A percentile compares a stretch with the other conserved stretches of the same genome.
Evolutionary conservation across 306 rosid species (phyloP).

Genomic region (Prunus armeniaca): DNA sequence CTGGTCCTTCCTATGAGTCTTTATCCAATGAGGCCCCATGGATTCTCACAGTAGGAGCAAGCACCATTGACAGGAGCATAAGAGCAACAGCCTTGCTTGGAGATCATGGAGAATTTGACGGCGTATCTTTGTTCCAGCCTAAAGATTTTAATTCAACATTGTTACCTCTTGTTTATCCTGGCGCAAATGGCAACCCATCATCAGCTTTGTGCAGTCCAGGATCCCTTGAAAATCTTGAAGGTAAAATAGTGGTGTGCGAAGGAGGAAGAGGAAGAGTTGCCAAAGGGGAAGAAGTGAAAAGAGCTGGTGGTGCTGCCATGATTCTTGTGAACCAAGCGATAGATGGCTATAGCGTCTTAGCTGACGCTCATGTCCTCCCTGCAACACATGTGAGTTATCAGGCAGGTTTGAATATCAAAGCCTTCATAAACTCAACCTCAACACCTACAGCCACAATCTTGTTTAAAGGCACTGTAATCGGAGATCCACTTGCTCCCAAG

Average conservation of each 20-base stretch:
- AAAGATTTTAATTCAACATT: constrained; percentile 14
- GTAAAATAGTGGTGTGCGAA: constrained; percentile 55
- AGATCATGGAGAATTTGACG: constrained; percentile 37
- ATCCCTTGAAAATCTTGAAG: constrained; percentile 23
- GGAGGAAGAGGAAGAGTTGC: constrained; percentile 13
- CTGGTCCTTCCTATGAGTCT: constrained; percentile 42
- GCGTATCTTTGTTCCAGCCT: constrained; percentile 39
- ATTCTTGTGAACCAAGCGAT: constrained; percentile 24
- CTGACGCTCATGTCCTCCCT: constrained; percentile 40
- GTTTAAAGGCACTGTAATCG: constrained; percentile 53
- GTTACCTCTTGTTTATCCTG: constrained; percentile 46
- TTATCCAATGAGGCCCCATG: constrained; percentile 68
- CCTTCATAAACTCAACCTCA: constrained; percentile 34
- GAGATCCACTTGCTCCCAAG: constrained; percentile 35
- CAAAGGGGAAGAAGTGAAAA: constrained; percentile 33
- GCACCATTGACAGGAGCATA: constrained; percentile 51
- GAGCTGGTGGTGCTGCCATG: constrained; percentile 49
- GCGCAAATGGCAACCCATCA: constrained; percentile 14
- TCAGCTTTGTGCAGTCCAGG: constrained; percentile 24
- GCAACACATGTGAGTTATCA: constrained; percentile 37
- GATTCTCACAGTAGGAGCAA: constrained; percentile 49
- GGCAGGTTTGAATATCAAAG: constrained; percentile 35
- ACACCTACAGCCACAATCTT: constrained; percentile 37
- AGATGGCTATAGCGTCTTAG: constrained; percentile 24
- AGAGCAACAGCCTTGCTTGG: constrained; percentile 42